Conservation (phyloP, 2,329 filamentous ascomycete species). For the Verticillium klebahnii region DNA sequence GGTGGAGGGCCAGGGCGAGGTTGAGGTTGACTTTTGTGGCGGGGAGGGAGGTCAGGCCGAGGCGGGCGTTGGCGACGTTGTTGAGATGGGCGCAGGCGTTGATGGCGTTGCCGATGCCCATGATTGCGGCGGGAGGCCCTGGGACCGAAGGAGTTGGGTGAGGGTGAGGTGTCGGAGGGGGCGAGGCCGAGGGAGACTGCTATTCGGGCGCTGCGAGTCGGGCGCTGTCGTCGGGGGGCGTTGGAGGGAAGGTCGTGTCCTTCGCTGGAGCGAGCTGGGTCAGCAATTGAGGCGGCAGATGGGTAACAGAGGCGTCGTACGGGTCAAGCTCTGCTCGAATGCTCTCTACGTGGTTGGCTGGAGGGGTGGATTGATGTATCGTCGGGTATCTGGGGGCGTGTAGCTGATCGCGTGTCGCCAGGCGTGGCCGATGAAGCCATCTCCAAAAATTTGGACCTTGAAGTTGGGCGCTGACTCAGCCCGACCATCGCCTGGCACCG, state of each 20-base stretch:
- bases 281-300: not conserved
- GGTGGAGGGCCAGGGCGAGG: slow-evolving; percentile 72
- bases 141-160: not conserved
- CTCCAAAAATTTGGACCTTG: not conserved
- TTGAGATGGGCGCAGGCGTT: slow-evolving; percentile 87
- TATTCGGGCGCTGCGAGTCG: not conserved
- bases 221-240: not conserved
- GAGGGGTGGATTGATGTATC: not conserved
- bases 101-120: slow-evolving; percentile 61
- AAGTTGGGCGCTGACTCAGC: not conserved
- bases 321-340: not conserved
- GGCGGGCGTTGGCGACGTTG: slow-evolving; percentile 79
- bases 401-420: not conserved
- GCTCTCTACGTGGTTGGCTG: not conserved
- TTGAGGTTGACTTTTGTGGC: slow-evolving; percentile 76
- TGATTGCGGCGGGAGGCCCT: not conserved
- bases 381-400: not conserved
- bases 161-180: not conserved
- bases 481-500: too few species aligned
- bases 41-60: slow-evolving; percentile 79
- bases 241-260: not conserved
- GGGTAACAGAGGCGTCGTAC: not conserved
- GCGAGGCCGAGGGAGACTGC: not conserved
- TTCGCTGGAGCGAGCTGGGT: not conserved
- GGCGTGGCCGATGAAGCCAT: not conserved